phyloP scores from a whole-genome alignment of 768 basidiomycete genomes.

The Mycena galopus region DNA sequence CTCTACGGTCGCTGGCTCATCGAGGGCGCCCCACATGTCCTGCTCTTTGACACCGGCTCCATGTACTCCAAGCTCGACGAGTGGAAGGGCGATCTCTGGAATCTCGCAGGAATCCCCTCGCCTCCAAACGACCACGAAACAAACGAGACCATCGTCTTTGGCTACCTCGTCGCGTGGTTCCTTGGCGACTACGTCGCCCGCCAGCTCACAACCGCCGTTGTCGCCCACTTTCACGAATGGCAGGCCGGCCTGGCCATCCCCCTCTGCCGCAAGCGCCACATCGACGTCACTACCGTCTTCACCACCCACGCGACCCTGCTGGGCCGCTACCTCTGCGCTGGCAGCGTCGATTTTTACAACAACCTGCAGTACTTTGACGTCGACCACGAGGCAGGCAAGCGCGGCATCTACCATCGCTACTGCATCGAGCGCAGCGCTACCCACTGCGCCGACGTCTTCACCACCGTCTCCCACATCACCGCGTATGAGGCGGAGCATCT shows the following conservation, averaged over 20 bases:
- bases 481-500: conserved; percentile 97
- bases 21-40: conserved; percentile 94
- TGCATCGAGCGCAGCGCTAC: conserved; percentile 96
- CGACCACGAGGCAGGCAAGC: conserved; percentile 98
- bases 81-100: conserved; percentile 99
- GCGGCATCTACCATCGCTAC: conserved; percentile 98
- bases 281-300: conserved; percentile 98
- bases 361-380: conserved; percentile 99
- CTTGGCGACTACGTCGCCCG: conserved; percentile 94
- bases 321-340: conserved; percentile 98
- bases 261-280: conserved; percentile 94
- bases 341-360: conserved; percentile 99
- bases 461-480: conserved; percentile 97
- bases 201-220: conserved; percentile 87
- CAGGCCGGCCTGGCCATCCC: conserved; percentile 97
- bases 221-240: conserved; percentile 99
- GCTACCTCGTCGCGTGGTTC: conserved; percentile 99
- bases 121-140: conserved; percentile 98
- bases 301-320: conserved; percentile 99
- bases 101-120: conserved; percentile 96
- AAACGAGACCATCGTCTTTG: conserved; percentile 97
- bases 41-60: conserved; percentile 95
- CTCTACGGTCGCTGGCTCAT: conserved; percentile 99
- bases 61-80: conserved; percentile 92
- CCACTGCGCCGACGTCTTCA: conserved; percentile 98